Percentiles rank a stretch among this genome's conserved stretches.
Conservation (phyloP, 129 eudicot genomes). For the Flaveria robusta region DNA sequence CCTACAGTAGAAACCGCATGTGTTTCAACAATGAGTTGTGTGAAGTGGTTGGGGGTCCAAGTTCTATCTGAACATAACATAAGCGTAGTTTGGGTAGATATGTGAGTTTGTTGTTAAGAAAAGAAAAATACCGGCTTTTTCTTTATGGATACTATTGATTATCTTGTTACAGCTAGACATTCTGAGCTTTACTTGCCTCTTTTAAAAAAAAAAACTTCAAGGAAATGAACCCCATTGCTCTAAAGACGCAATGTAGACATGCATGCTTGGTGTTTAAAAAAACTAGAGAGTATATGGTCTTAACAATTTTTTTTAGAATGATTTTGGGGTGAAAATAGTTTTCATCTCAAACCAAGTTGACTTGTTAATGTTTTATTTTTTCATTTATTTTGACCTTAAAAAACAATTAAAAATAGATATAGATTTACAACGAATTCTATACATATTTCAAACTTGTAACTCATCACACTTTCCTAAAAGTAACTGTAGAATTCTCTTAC, state of each 20-base stretch:
- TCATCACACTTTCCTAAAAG: no score
- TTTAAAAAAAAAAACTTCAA: not conserved
- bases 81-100: not conserved
- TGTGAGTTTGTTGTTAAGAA: not conserved
- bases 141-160: not conserved
- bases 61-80: not conserved
- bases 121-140: not conserved
- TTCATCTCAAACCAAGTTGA: not conserved
- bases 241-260: not conserved
- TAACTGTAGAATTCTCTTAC: no score
- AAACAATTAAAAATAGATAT: not conserved
- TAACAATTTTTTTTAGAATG: not conserved
- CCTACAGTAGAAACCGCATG: slow-evolving; percentile 15
- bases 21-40: slow-evolving; percentile 25
- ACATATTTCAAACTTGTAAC: no score
- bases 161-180: not conserved
- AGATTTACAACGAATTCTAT: not conserved
- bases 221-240: not conserved
- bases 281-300: not conserved
- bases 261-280: not conserved
- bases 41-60: slow-evolving; percentile 1
- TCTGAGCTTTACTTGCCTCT: not conserved
- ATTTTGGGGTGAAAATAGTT: not conserved
- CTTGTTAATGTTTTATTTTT: not conserved
- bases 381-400: not conserved